A percentile compares a stretch with the other conserved stretches of the same genome.
Evolutionary conservation across 192 early-diverging fungal genomes (phyloP).

Genomic region (Dimargaris xerosporica): DNA sequence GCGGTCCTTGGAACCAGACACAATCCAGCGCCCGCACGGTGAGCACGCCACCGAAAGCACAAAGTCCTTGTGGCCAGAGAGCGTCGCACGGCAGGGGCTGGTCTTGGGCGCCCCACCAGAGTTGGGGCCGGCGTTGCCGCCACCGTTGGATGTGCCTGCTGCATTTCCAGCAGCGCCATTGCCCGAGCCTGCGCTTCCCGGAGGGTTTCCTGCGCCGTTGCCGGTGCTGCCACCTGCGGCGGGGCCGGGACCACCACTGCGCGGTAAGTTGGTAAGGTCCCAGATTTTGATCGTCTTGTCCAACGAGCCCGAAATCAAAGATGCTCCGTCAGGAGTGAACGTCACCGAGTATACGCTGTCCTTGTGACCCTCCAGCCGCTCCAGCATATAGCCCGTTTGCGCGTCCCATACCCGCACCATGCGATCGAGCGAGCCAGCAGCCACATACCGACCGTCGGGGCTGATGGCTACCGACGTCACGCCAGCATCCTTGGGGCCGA

Average conservation of each 20-base stretch:
- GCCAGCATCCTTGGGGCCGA: conserved; percentile 72
- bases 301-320: conserved; percentile 96
- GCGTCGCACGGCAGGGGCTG: conserved; percentile 22
- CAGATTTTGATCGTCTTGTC: conserved; percentile 99
- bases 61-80: conserved; percentile 79
- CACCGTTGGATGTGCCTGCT: no score
- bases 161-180: no score
- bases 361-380: conserved; percentile 93
- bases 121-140: conserved; percentile 18
- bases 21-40: conserved; percentile 75
- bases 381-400: conserved; percentile 86
- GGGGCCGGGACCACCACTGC: no score
- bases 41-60: conserved; percentile 86
- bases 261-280: no score
- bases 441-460: conserved; percentile 95
- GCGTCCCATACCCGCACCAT: conserved; percentile 99
- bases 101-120: conserved; percentile 18
- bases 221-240: no score
- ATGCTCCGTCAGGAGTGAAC: conserved; percentile 99
- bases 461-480: conserved; percentile 96
- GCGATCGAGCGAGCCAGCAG: conserved; percentile 99
- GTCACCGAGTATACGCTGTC: conserved; percentile 97
- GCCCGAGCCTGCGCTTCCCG: no score
- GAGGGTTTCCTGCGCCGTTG: no score
- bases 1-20: conserved; percentile 84